phyloP scores from a whole-genome alignment of 176 grass and related monocot species.

The Bromus sterilis region DNA sequence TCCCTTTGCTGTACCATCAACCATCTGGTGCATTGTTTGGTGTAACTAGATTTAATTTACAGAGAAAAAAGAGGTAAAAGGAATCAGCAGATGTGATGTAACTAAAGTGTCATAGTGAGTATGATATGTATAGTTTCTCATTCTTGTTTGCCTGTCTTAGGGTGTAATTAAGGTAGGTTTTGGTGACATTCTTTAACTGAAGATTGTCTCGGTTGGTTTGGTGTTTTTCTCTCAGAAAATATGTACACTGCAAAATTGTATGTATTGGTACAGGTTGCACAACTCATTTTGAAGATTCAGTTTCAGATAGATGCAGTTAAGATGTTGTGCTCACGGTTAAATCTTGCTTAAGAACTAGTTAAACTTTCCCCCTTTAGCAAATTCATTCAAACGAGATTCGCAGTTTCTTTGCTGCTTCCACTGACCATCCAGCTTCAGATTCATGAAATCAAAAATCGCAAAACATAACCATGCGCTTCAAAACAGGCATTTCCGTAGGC shows the following conservation, averaged over 20 bases:
- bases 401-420: background rate
- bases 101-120: slow-evolving; percentile 5
- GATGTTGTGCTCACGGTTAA: background rate
- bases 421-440: background rate
- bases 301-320: background rate
- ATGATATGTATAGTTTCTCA: background rate
- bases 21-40: slow-evolving; percentile 4
- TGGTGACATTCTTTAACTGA: background rate
- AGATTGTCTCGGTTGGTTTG: background rate
- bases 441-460: no score
- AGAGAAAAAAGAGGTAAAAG: background rate
- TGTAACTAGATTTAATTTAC: slow-evolving; percentile 27
- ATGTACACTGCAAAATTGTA: background rate
- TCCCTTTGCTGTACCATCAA: background rate
- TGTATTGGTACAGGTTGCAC: background rate
- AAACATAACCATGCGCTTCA: background rate
- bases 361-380: no score
- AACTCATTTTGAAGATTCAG: background rate
- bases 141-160: background rate
- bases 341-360: no score
- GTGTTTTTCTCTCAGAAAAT: background rate
- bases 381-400: background rate
- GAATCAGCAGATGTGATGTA: background rate
- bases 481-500: background rate
- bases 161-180: background rate